Base-by-base conservation (phyloP, 805 yeast genomes). In the Blastobotrys chiropterorum region DNA sequence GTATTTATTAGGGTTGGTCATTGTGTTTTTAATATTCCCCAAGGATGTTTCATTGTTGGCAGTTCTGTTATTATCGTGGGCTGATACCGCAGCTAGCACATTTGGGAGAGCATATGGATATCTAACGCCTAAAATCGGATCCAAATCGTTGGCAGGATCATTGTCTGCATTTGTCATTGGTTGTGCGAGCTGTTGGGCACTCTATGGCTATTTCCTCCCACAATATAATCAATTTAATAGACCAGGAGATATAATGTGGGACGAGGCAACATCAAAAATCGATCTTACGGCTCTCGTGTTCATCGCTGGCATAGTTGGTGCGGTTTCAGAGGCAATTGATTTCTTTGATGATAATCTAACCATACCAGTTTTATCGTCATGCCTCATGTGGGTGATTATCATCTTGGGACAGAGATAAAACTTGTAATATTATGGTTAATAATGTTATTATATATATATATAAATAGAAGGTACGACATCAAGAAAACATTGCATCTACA, bases 81-180 rank as follows among this genome's bases (percentile, higher is more conserved):
- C 96, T 3, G 99, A 94, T 65, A 89, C 98, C 7, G 92, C 97
- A 1, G 99, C 99, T 1, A 88, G 97, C 2, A 88, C 97, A 0
- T 70, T 90, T 63, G 99, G 99, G 40, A 77, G 99, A 58, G 79
- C 78, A 51, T 92, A 72, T 66, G 98, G 98, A 6, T 78, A 85
- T 61, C 76, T 84, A 57, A 88, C 97, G 5, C 95, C 95, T 41
- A 82, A 84, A 62, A 67, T 92, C 17, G 76, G 85, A 4, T 74
- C 78, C 55, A 94, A 94, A 68, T 86, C 96, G 2, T 72, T 94
- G 45, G 96, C 97, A 1, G 99, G 99, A 0, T 84, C 94, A 1
- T 49, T 82, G 20, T 98, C 97, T 20, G 96, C 98, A 3, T 87
- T 87, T 61, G 58, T 74, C 3, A 73, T 85, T 15, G 97, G 98